Evolutionary conservation across 768 basidiomycete genomes (phyloP).

Genomic region (Podaxis carcinomalis): DNA sequence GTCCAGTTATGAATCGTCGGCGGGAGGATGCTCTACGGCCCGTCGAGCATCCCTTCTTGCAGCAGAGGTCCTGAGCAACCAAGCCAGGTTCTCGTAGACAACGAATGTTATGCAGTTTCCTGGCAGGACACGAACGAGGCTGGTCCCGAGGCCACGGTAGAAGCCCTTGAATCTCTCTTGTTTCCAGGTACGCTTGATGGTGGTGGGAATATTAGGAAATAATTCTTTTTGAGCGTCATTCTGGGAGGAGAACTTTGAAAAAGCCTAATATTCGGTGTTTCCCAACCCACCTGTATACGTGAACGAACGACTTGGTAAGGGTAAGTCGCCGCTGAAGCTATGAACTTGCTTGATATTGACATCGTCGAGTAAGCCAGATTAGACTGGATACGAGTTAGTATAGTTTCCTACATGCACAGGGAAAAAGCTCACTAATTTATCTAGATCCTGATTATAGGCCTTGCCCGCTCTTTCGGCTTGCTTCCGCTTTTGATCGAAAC

Average conservation of each 20-base stretch:
- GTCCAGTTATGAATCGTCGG: neutral
- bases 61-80: constrained; percentile 69
- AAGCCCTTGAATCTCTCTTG: constrained; percentile 83
- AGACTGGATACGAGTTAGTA: constrained; percentile 46
- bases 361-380: constrained; percentile 89
- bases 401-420: neutral
- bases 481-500: constrained; percentile 72
- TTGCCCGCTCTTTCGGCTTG: constrained; percentile 57
- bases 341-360: constrained; percentile 87
- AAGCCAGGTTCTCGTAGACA: constrained; percentile 91
- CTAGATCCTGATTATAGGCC: constrained; percentile 66
- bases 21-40: neutral
- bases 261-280: neutral
- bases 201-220: constrained; percentile 82
- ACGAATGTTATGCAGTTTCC: constrained; percentile 98
- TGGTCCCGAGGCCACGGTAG: constrained; percentile 93
- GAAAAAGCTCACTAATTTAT: constrained; percentile 70
- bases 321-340: constrained; percentile 82
- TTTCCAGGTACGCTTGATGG: constrained; percentile 75
- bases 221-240: constrained; percentile 60
- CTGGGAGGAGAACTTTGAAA: constrained; percentile 29
- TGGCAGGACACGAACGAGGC: constrained; percentile 90
- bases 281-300: constrained; percentile 73
- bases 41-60: constrained; percentile 38
- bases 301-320: constrained; percentile 97